Conservation (phyloP, 1,139 yeast species). For the Candida sojae region DNA sequence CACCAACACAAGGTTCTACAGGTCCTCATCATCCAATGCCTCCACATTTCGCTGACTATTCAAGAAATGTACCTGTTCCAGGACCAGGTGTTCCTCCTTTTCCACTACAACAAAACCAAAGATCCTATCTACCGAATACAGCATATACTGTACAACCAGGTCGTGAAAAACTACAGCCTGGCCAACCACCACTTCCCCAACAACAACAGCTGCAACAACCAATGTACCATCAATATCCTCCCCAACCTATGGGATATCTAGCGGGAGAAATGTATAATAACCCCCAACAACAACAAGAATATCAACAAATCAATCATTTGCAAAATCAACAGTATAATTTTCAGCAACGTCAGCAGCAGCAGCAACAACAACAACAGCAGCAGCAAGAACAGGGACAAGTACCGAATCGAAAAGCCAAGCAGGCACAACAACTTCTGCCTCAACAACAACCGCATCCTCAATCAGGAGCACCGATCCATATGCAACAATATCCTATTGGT, state of each 20-base stretch:
- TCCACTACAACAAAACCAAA: constrained; percentile 4
- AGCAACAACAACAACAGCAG: constrained; percentile 1
- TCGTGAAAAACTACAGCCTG: constrained; percentile 10
- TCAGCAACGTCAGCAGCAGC: constrained; percentile 9
- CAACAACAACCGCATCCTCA: constrained; percentile 6
- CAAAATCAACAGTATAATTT: constrained; percentile 8
- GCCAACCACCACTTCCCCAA: constrained; percentile 5
- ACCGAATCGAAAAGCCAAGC: background rate
- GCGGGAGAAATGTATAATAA: constrained; percentile 10
- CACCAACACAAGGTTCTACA: background rate
- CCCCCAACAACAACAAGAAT: constrained; percentile 8
- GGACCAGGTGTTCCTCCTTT: constrained; percentile 2
- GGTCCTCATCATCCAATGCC: constrained; percentile 1
- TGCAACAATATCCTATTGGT: constrained; percentile 7
- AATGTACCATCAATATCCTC: constrained; percentile 13
- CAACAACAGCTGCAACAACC: constrained; percentile 7
- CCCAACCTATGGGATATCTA: constrained; percentile 12
- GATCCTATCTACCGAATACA: constrained; percentile 7
- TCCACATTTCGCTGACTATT: constrained; percentile 3
- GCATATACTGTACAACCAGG: constrained; percentile 6
- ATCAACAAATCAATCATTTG: constrained; percentile 5
- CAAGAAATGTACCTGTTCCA: background rate
- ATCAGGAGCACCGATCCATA: constrained; percentile 2
- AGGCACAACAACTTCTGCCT: background rate
- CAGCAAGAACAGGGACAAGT: constrained; percentile 4